A percentile compares a stretch with the other conserved stretches of the same genome.
Conservation (phyloP, 2,329 filamentous ascomycete species). For the Hypoxylon sp. region DNA sequence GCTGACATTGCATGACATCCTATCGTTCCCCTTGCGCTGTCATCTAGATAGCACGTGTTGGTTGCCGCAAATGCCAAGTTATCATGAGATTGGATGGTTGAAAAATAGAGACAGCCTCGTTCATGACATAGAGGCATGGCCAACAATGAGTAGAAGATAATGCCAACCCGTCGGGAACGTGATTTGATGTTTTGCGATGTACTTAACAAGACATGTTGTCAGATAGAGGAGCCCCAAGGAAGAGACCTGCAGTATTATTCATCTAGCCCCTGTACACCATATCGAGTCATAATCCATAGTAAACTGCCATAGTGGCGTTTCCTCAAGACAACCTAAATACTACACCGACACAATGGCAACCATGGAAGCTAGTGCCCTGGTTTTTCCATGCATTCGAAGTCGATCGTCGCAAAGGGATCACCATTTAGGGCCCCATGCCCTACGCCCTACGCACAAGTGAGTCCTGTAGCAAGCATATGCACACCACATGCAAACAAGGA, state of each 20-base stretch:
- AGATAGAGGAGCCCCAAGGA: conserved; percentile 20
- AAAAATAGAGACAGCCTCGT: conserved; percentile 7
- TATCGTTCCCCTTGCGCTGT: conserved; percentile 13
- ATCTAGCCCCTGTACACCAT: conserved; percentile 16
- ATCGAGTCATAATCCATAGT: conserved; percentile 29
- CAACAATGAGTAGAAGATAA: conserved; percentile 7
- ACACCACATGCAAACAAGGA: conserved; percentile 28
- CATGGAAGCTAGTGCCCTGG: background rate
- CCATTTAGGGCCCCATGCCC: conserved; percentile 22
- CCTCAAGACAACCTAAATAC: conserved; percentile 10
- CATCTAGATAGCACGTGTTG: background rate
- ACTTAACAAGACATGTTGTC: conserved; percentile 6
- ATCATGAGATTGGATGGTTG: conserved; percentile 10
- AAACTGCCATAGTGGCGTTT: background rate
- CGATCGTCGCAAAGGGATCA: conserved; percentile 9
- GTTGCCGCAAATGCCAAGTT: conserved; percentile 11
- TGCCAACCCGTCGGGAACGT: background rate
- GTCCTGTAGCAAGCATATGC: conserved; percentile 30
- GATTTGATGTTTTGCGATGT: conserved; percentile 20
- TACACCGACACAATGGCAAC: conserved; percentile 12
- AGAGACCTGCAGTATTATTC: conserved; percentile 12
- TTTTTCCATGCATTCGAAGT: conserved; percentile 9
- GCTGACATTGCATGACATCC: conserved; percentile 42
- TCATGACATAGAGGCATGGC: conserved; percentile 2
- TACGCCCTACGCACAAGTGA: conserved; percentile 20